phyloP scores from a whole-genome alignment of 371 early-diverging fungal species.

The Batrachochytrium dendrobatidis region DNA sequence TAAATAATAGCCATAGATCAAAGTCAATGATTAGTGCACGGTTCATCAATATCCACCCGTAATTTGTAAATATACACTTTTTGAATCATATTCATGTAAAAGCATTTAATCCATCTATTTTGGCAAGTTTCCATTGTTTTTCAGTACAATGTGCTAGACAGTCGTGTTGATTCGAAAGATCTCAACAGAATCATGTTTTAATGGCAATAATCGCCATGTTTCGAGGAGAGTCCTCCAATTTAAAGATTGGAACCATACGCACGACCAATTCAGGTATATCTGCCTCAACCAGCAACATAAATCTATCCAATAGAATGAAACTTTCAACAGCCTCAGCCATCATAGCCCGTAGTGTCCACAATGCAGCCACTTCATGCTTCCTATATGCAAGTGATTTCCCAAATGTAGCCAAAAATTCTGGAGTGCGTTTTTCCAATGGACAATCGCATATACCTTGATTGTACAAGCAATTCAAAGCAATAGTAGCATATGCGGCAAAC shows the following conservation, averaged over 20 bases:
- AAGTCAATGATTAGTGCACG: too few relatives aligned
- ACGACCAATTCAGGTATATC: slow-evolving; percentile 8
- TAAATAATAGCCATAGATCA: too few relatives aligned
- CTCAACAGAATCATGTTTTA: slow-evolving; percentile 22
- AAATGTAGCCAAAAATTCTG: slow-evolving; percentile 20
- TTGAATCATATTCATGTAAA: too few relatives aligned
- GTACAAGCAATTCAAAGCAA: slow-evolving; percentile 46
- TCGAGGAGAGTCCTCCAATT: slow-evolving; percentile 43
- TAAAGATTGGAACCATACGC: slow-evolving; percentile 46
- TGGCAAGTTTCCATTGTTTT: too few relatives aligned
- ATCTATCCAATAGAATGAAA: slow-evolving; percentile 69
- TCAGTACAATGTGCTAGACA: too few relatives aligned
- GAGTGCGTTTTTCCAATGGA: slow-evolving; percentile 13
- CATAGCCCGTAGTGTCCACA: slow-evolving; percentile 73
- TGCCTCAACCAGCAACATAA: slow-evolving; percentile 51
- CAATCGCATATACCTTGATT: slow-evolving; percentile 23
- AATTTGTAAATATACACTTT: too few relatives aligned
- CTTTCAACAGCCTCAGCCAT: slow-evolving; percentile 69
- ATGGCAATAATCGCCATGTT: slow-evolving; percentile 47
- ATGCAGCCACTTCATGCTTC: slow-evolving; percentile 58
- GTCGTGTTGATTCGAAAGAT: too few relatives aligned
- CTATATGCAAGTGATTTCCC: slow-evolving; percentile 15
- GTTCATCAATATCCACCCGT: too few relatives aligned
- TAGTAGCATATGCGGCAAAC: slow-evolving; percentile 35
- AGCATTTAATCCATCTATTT: too few relatives aligned